Percentiles rank a stretch among this genome's conserved stretches.
Evolutionary conservation across 768 basidiomycete genomes (phyloP).

Genomic region (Phylloporus arenicola): DNA sequence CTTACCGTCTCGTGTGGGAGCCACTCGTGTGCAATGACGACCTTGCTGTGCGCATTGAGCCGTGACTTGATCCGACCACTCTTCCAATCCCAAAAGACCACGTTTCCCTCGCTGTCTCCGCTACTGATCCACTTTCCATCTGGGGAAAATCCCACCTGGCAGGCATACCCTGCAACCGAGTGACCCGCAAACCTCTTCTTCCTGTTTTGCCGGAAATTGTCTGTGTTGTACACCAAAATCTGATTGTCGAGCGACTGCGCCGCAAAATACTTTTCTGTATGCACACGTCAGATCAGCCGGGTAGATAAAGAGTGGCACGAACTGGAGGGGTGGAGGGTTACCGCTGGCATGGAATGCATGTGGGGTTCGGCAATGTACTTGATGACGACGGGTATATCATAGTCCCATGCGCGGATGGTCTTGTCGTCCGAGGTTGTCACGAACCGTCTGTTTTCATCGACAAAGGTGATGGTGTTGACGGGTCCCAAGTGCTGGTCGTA

Average conservation of each 20-base stretch:
- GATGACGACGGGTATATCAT: constrained; percentile 98
- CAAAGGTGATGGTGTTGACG: constrained; percentile 98
- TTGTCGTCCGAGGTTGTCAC: constrained; percentile 99
- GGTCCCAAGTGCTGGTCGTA: constrained; percentile 99
- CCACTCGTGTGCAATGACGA: constrained; percentile 98
- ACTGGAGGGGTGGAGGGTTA: constrained; percentile 94
- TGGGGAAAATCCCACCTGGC: constrained; percentile 94
- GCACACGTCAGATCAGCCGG: constrained; percentile 4
- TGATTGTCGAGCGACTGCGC: constrained; percentile 98
- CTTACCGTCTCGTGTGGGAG: constrained; percentile 93
- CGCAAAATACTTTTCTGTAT: constrained; percentile 88
- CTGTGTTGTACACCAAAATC: constrained; percentile 94
- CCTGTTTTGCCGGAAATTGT: constrained; percentile 97
- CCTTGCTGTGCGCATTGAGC: constrained; percentile 85
- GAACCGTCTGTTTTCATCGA: constrained; percentile 95
- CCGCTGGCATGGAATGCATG: constrained; percentile 99
- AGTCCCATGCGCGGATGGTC: constrained; percentile 98
- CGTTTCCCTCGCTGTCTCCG: constrained; percentile 90
- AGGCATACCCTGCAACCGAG: constrained; percentile 95
- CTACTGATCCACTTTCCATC: constrained; percentile 98
- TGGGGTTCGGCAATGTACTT: constrained; percentile 99
- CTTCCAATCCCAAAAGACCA: constrained; percentile 99
- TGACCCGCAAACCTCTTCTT: constrained; percentile 99
- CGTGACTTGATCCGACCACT: constrained; percentile 92
- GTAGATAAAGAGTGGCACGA: constrained; percentile 32